Evolutionary conservation across 2,329 filamentous ascomycete genomes (phyloP), one percentile per base, ranked within the genome.

Genomic region (Cladosporium austrohemisphaericum): DNA sequence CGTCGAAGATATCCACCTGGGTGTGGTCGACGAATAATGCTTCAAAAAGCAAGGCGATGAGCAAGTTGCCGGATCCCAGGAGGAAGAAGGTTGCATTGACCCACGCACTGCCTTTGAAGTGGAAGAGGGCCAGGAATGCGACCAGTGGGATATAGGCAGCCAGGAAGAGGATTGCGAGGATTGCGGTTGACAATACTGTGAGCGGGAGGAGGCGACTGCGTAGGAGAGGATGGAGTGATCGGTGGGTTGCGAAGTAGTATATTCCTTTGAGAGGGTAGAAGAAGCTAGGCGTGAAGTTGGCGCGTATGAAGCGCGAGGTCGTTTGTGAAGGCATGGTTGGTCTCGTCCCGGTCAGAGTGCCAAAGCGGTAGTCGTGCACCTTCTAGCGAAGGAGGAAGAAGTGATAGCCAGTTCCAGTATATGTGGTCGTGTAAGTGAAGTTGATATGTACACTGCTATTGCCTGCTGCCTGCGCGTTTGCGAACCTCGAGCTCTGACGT

Each of bases 101-200:
- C 87, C 89, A 95, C n/a, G 93, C 93, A 23, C 84, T 84, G 52
- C 82, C 70, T 20, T 58, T 79, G 18, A 86, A 86, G 60, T 97
- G 91, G 66, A 96, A 97, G 57, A 97, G 80, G 13, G 86, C 84
- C 18, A 98, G 78, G 61, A 98, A 88, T 1, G 88, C 87, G 49
- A 89, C 89, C 65, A 97, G 88, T 0, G 92, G 92, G 2, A 96
- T 71, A 59, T 95, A 97, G 1, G 88, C 77, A 68, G 93, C 94
- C 10, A 88, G 76, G 68, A 97, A 97, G 16, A 97, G 80, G 16
- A 94, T 75, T n/a, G 84, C 73, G 54, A 95, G 88, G 11, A 96
- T 86, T 48, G 93, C 81, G 11, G 85, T 73, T 0, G 91, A 95
- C 10, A 96, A 84, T 11, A 96, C 72, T 2, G 87, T 80, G 22